Base-by-base conservation (phyloP, 805 yeast genomes). In the Barnettozyma sucrosica region DNA sequence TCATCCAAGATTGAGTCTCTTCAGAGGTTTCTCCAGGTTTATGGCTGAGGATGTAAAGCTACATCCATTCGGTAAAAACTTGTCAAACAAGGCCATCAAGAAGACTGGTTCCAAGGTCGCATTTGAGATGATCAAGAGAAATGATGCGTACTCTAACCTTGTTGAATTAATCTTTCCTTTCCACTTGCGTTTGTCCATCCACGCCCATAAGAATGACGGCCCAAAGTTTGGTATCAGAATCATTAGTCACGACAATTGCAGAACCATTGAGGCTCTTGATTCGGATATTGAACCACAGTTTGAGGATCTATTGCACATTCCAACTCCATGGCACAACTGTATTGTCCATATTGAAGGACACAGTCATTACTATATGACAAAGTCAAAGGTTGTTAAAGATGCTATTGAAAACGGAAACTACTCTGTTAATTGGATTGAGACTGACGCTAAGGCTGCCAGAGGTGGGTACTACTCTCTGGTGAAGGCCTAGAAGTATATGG, bases 311-410 rank as follows among this genome's bases (percentile, higher is more conserved):
- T 68, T 80, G 48, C 85, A 80, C 59, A 78, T 80, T 49, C 84
- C 85, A 43, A 79, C 84, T 0, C 84, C 85, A 41, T 80, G 84
- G 84, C 85, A 79, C 61, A 80, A 80, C 54, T 66, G 77, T 45
- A 71, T 79, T 13, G 74, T 76, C 23, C 65, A 66, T 44, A 59
- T 74, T 46, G 69, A 67, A 41, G 72, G 69, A 28, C 61, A 61
- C 32, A 58, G 64, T 7, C 51, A 49, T 19, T 62, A 48, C 47
- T 67, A 57, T 48, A 60, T 71, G 51, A 66, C 72, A 5, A 69
- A 67, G 49, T 62, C 73, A 4, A 63, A 60, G 41, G 58, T 65
- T 14, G 65, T 70, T 20, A 55, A 53, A 30, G 66, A 69, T 45
- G 74, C 75, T 1, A 54, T 70, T 16, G 58, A 56, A 5, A 53